Evolutionary conservation across 176 grass and related monocot species (phyloP).

Genomic region (Oryza nivara): DNA sequence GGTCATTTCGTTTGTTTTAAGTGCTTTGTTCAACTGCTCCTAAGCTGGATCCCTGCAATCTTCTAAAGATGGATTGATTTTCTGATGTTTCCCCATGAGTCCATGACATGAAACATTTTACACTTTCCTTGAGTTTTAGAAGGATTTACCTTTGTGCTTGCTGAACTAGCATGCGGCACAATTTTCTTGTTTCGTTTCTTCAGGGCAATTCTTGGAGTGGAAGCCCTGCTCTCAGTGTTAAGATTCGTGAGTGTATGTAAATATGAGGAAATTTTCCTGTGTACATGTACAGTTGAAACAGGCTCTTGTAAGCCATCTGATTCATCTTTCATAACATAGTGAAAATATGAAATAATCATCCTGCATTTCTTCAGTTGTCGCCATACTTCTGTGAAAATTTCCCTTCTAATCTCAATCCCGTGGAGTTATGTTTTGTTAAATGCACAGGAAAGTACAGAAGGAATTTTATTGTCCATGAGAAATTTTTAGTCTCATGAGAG

Average conservation of each 20-base stretch:
- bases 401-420: background rate
- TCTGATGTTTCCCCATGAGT: conserved; percentile 26
- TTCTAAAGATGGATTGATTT: conserved; percentile 20
- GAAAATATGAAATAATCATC: conserved; percentile 3
- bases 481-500: no score
- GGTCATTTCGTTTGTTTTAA: background rate
- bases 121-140: conserved; percentile 20
- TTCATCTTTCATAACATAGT: conserved; percentile 26
- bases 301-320: conserved; percentile 11
- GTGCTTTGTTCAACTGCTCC: conserved; percentile 24
- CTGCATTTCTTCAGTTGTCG: background rate
- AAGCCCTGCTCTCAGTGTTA: conserved; percentile 36
- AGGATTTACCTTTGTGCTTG: conserved; percentile 38
- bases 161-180: conserved; percentile 5
- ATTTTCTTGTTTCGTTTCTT: conserved; percentile 8
- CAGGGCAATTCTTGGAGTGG: conserved; percentile 49
- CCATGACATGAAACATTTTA: conserved; percentile 29
- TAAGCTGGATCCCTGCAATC: conserved; percentile 29
- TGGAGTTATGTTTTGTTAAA: no score
- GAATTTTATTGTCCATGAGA: no score
- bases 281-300: conserved; percentile 47
- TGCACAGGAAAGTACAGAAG: no score
- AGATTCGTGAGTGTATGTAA: conserved; percentile 42
- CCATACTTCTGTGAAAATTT: background rate
- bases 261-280: conserved; percentile 43